Evolutionary conservation across 2,329 filamentous ascomycete species (phyloP).

Genomic region (Zelopaecilomyces penicillatus): DNA sequence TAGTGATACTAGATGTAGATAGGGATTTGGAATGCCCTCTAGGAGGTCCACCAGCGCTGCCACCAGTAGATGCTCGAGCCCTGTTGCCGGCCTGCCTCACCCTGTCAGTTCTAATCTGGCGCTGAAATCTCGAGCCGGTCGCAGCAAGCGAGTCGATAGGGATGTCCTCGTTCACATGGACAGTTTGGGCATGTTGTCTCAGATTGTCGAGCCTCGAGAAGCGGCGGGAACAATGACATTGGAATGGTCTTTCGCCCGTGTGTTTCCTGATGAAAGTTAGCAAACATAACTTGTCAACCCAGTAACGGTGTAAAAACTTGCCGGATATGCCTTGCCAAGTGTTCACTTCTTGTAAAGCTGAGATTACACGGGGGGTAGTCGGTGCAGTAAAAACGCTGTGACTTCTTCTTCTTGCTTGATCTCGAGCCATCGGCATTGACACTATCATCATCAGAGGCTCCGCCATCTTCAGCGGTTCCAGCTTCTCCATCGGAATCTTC

Average conservation of each 20-base stretch:
- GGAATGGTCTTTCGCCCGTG: slow-evolving; percentile 91
- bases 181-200: slow-evolving; percentile 92
- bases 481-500: slow-evolving; percentile 63
- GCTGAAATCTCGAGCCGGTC: slow-evolving; percentile 82
- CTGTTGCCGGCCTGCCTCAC: slow-evolving; percentile 65
- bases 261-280: slow-evolving; percentile 61
- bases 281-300: not conserved
- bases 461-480: slow-evolving; percentile 39
- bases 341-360: slow-evolving; percentile 93
- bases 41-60: slow-evolving; percentile 60
- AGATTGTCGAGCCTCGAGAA: slow-evolving; percentile 95
- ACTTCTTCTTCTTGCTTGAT: slow-evolving; percentile 89
- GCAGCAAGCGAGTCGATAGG: slow-evolving; percentile 88
- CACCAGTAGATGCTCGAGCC: slow-evolving; percentile 68
- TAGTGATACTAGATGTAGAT: slow-evolving; percentile 79
- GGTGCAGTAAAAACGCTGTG: slow-evolving; percentile 91
- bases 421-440: slow-evolving; percentile 56
- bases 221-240: slow-evolving; percentile 86
- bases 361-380: slow-evolving; percentile 90
- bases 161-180: slow-evolving; percentile 96
- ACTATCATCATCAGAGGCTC: slow-evolving; percentile 56
- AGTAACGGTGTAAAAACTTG: slow-evolving; percentile 27
- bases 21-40: slow-evolving; percentile 79
- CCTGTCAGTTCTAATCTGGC: slow-evolving; percentile 82
- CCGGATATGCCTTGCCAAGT: slow-evolving; percentile 90